These are phyloP conservation scores for Citeromyces matritensis DNA, from an alignment of 805 yeast genomes.

Conservation along the genomic window DNA sequence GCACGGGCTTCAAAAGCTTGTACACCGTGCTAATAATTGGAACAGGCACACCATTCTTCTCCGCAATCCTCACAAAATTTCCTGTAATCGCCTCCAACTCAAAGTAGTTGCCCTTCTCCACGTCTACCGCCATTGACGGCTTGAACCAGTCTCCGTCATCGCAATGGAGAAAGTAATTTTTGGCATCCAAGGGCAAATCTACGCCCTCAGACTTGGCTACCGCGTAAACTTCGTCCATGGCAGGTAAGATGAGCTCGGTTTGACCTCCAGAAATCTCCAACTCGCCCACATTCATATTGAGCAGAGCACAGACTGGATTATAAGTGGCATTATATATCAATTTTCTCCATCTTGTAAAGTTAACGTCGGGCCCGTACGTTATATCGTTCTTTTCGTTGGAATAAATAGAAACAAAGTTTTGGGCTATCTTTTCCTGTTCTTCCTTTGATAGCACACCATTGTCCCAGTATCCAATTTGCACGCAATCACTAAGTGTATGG, in stretches of 20 bases:
- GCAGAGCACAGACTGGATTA: conserved; percentile 47
- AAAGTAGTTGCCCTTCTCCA: conserved; percentile 46
- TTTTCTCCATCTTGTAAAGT: conserved; percentile 47
- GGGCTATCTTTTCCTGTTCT: conserved; percentile 17
- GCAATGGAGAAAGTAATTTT: conserved; percentile 33
- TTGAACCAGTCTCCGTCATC: conserved; percentile 45
- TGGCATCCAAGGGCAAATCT: conserved; percentile 30
- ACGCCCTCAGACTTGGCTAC: conserved; percentile 62
- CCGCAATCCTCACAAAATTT: conserved; percentile 38
- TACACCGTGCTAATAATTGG: conserved; percentile 50
- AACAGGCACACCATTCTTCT: conserved; percentile 27
- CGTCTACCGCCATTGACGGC: conserved; percentile 67
- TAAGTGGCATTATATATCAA: conserved; percentile 55
- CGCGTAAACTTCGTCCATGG: conserved; percentile 50
- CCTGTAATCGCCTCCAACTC: conserved; percentile 66
- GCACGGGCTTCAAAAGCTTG: conserved; percentile 41
- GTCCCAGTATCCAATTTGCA: conserved; percentile 37
- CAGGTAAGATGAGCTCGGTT: conserved; percentile 29
- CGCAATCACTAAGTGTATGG: conserved; percentile 33
- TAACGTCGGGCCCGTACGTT: conserved; percentile 26
- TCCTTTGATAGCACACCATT: conserved; percentile 18
- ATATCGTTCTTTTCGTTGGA: conserved; percentile 24
- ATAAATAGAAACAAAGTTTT: conserved; percentile 29
- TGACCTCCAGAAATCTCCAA: conserved; percentile 26
- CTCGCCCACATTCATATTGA: conserved; percentile 45